These are phyloP conservation scores for Colletotrichum sp. DNA, from an alignment of 2,329 filamentous ascomycete genomes.

Conservation along the genomic window DNA sequence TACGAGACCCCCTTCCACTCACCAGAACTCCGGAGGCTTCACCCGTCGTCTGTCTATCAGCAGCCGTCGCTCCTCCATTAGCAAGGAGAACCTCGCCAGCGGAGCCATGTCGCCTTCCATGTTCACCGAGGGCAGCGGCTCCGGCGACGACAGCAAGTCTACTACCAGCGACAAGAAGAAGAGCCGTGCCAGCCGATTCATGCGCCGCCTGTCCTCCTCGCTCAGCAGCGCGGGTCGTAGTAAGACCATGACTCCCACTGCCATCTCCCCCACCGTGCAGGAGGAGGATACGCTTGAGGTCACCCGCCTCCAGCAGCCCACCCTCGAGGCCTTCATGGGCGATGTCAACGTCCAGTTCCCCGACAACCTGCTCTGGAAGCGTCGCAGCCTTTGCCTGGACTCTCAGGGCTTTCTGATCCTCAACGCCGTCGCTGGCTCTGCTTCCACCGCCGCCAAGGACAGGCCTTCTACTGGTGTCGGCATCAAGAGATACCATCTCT, in stretches of 20 bases:
- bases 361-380: slow-evolving; percentile 95
- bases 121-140: slow-evolving; percentile 49
- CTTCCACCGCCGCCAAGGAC: slow-evolving; percentile 55
- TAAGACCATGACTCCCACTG: slow-evolving; percentile 48
- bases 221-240: slow-evolving; percentile 47
- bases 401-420: slow-evolving; percentile 83
- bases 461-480: slow-evolving; percentile 54
- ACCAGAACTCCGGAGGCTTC: slow-evolving; percentile 50
- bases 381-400: slow-evolving; percentile 86
- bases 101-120: slow-evolving; percentile 43
- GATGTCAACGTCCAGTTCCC: slow-evolving; percentile 98
- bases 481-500: slow-evolving; percentile 82
- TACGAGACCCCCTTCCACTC: slow-evolving; percentile 51
- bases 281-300: slow-evolving; percentile 51
- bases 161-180: slow-evolving; percentile 49
- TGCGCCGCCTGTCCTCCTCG: slow-evolving; percentile 63
- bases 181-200: slow-evolving; percentile 61
- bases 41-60: slow-evolving; percentile 69
- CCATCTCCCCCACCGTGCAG: slow-evolving; percentile 55
- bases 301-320: slow-evolving; percentile 35
- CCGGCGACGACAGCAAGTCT: slow-evolving; percentile 52
- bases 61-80: slow-evolving; percentile 61
- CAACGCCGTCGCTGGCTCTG: slow-evolving; percentile 58
- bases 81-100: slow-evolving; percentile 42
- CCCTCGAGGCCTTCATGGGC: slow-evolving; percentile 73